Evolutionary conservation across 139 green algal genomes (phyloP).

Genomic region (Picochlorum sp.): DNA sequence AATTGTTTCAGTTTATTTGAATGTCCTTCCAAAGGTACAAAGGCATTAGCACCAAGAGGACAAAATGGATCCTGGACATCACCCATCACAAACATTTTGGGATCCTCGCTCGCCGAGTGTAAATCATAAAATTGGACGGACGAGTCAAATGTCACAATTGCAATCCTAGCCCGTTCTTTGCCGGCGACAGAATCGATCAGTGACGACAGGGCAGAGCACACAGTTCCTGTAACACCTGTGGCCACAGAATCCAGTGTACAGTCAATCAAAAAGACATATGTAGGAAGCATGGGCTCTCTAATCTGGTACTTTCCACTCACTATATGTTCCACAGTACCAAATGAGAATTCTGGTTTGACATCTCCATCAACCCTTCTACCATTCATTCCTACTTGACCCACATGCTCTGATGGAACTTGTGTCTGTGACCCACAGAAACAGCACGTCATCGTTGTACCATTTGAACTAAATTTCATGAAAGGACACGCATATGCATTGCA

Average conservation of each 20-base stretch:
- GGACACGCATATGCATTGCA: conserved; percentile 91
- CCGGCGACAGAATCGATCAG: conserved; percentile 58
- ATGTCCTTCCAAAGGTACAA: not conserved
- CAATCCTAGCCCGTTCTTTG: conserved; percentile 48
- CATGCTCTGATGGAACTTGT: conserved; percentile 59
- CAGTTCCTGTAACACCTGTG: conserved; percentile 50
- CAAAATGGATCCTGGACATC: conserved; percentile 54
- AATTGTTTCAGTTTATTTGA: conserved; percentile 28
- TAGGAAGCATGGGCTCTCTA: conserved; percentile 58
- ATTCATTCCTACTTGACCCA: conserved; percentile 58
- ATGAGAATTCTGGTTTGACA: conserved; percentile 63
- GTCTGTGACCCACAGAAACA: conserved; percentile 57
- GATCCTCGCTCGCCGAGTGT: conserved; percentile 18
- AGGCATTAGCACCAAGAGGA: conserved; percentile 27
- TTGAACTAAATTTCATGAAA: conserved; percentile 63
- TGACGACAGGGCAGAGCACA: conserved; percentile 48
- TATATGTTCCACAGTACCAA: conserved; percentile 63
- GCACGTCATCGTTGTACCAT: conserved; percentile 62
- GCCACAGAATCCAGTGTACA: conserved; percentile 48
- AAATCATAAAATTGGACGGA: conserved; percentile 77
- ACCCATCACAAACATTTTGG: conserved; percentile 73
- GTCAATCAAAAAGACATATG: conserved; percentile 84
- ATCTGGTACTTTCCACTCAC: conserved; percentile 64
- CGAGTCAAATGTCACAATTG: conserved; percentile 74
- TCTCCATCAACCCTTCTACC: conserved; percentile 47